A percentile compares a stretch with the other conserved stretches of the same genome.
Evolutionary conservation across 1,284 basidiomycete genomes (phyloP).

Genomic region (Lentinula novae-zelandiae): DNA sequence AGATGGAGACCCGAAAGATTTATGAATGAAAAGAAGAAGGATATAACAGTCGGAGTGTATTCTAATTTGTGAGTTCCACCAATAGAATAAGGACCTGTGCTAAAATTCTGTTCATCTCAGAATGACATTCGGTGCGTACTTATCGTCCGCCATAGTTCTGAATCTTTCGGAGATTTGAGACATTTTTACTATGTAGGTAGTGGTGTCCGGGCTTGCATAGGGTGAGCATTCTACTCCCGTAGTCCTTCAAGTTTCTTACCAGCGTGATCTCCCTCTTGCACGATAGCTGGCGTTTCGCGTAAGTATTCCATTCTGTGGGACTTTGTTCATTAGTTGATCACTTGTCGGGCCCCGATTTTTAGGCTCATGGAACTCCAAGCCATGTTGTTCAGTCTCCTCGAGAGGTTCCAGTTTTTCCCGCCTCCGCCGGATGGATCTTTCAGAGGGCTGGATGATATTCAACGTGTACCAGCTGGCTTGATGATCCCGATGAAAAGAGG

Average conservation of each 20-base stretch:
- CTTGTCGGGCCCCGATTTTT: neutral
- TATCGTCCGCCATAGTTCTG: neutral
- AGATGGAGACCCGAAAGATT: slow-evolving; percentile 24
- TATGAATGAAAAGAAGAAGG: slow-evolving; percentile 11
- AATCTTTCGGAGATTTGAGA: neutral
- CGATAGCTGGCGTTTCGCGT: slow-evolving; percentile 4
- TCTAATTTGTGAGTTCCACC: slow-evolving; percentile 19
- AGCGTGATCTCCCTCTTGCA: neutral
- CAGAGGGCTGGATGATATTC: slow-evolving; percentile 17
- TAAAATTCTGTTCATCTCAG: neutral
- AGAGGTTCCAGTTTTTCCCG: slow-evolving; percentile 21
- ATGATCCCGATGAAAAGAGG: slow-evolving; percentile 20
- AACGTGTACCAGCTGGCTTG: slow-evolving; percentile 18
- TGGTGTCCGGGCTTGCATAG: slow-evolving; percentile 14
- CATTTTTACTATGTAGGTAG: neutral
- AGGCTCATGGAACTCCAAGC: slow-evolving; percentile 12
- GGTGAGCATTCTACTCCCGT: neutral
- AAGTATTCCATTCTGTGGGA: neutral
- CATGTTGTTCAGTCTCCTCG: slow-evolving; percentile 21
- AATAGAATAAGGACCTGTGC: neutral
- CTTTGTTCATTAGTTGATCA: too few species aligned
- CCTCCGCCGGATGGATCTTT: slow-evolving; percentile 10
- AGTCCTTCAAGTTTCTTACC: neutral
- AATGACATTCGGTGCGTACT: slow-evolving; percentile 16
- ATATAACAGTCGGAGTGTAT: slow-evolving; percentile 20